These are phyloP conservation scores for Rhinocladiella mackenziei DNA, from an alignment of 2,329 filamentous ascomycete genomes.

Conservation along the genomic window DNA sequence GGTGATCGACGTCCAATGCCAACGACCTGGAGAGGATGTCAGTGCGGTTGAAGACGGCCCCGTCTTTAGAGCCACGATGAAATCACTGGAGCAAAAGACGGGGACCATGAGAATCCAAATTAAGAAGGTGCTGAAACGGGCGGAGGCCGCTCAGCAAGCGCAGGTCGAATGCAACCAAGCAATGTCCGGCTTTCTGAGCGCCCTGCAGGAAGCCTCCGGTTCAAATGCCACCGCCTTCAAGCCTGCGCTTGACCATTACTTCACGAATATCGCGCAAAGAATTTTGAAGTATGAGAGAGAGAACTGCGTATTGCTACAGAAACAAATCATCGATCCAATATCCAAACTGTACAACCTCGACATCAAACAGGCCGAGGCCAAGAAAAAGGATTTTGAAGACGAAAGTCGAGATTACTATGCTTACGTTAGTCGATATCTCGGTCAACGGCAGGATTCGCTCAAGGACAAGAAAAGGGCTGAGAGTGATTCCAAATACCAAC, in stretches of 20 bases:
- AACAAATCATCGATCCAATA: constrained; percentile 90
- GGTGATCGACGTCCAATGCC: constrained; percentile 83
- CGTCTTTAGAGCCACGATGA: constrained; percentile 93
- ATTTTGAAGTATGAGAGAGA: constrained; percentile 82
- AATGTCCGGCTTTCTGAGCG: constrained; percentile 75
- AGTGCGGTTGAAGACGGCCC: constrained; percentile 86
- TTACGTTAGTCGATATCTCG: constrained; percentile 92
- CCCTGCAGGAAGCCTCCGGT: constrained; percentile 77
- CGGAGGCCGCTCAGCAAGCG: constrained; percentile 78
- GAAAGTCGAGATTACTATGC: constrained; percentile 98
- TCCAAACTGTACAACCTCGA: constrained; percentile 88
- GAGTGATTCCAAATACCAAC: constrained; percentile 94
- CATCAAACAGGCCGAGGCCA: constrained; percentile 94
- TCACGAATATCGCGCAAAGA: constrained; percentile 90
- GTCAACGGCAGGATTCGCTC: constrained; percentile 87
- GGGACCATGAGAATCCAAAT: constrained; percentile 89
- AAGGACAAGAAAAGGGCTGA: constrained; percentile 96
- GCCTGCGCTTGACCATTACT: constrained; percentile 94
- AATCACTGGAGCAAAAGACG: constrained; percentile 92
- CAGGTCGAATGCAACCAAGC: constrained; percentile 84
- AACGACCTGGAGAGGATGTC: constrained; percentile 80
- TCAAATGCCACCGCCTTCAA: constrained; percentile 97
- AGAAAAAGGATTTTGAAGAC: constrained; percentile 97
- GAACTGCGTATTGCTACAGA: constrained; percentile 80
- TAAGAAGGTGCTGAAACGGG: constrained; percentile 92